Percentiles rank a stretch among this genome's conserved stretches.
These are phyloP conservation scores for Choiromyces venosus DNA, from an alignment of 495 filamentous ascomycete species.

Conservation along the genomic window DNA sequence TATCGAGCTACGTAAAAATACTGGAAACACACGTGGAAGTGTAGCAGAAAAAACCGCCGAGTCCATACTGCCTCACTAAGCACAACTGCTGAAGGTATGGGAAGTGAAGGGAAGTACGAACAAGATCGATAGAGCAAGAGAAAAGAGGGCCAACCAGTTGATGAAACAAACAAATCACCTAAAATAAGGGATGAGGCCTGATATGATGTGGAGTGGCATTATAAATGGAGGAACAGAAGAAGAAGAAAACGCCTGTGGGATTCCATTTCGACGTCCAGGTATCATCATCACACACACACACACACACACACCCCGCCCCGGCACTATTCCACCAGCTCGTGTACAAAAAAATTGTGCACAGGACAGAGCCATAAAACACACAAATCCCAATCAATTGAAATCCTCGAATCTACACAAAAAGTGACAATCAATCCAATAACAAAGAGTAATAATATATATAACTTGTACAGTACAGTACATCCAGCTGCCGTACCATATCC, in stretches of 20 bases:
- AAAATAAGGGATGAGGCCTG: background rate
- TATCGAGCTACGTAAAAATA: background rate
- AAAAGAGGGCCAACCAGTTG: background rate
- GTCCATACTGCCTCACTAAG: background rate
- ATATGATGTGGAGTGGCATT: background rate
- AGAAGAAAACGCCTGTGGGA: background rate
- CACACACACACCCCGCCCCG: background rate
- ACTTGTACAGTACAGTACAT: no score
- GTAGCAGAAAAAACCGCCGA: background rate
- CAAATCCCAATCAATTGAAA: background rate
- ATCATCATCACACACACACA: no score
- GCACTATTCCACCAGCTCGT: background rate
- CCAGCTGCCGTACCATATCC: no score
- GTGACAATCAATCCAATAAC: background rate
- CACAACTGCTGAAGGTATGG: background rate
- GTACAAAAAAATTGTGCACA: background rate
- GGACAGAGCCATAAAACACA: background rate
- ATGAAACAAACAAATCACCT: background rate
- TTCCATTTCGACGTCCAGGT: background rate
- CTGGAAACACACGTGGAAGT: background rate
- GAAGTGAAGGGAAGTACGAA: background rate
- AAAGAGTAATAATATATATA: background rate
- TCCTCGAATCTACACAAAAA: background rate
- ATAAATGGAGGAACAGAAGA: background rate
- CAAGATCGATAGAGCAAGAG: background rate